phyloP scores from a whole-genome alignment of 2,329 filamentous ascomycete species.

The Alternaria incomplexa region DNA sequence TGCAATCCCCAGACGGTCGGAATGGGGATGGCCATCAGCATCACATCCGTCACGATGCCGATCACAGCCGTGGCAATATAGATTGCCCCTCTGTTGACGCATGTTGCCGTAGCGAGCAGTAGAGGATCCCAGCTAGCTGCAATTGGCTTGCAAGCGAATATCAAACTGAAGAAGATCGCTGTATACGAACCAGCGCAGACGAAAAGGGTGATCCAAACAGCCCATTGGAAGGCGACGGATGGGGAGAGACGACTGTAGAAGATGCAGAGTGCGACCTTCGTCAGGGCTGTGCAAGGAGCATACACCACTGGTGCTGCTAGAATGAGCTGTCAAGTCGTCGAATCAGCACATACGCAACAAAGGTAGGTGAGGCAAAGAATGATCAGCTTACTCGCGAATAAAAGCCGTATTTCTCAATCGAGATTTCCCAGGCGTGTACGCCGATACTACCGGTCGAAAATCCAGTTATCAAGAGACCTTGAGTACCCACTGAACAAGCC shows the following conservation, averaged over 20 bases:
- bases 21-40: conserved; percentile 24
- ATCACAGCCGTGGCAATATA: conserved; percentile 30
- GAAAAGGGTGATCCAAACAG: conserved; percentile 20
- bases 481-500: conserved; percentile 15
- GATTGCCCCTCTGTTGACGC: conserved; percentile 26
- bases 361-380: neutral
- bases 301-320: conserved; percentile 25
- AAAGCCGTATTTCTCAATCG: conserved; percentile 18
- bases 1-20: conserved; percentile 25
- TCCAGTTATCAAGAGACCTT: conserved; percentile 12
- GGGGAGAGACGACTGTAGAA: conserved; percentile 27
- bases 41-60: conserved; percentile 25
- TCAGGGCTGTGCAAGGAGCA: conserved; percentile 16
- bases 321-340: conserved; percentile 9
- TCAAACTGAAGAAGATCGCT: conserved; percentile 27
- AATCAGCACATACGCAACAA: neutral
- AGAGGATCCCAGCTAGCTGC: conserved; percentile 25
- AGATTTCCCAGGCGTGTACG: conserved; percentile 30
- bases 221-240: conserved; percentile 9
- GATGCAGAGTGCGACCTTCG: conserved; percentile 24
- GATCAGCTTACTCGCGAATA: conserved; percentile 15
- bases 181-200: conserved; percentile 25
- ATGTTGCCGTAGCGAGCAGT: conserved; percentile 14
- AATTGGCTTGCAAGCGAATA: conserved; percentile 32
- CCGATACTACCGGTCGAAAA: conserved; percentile 18